Base-by-base conservation (phyloP, 768 basidiomycete genomes). In the Chlorophyllum brunneum region DNA sequence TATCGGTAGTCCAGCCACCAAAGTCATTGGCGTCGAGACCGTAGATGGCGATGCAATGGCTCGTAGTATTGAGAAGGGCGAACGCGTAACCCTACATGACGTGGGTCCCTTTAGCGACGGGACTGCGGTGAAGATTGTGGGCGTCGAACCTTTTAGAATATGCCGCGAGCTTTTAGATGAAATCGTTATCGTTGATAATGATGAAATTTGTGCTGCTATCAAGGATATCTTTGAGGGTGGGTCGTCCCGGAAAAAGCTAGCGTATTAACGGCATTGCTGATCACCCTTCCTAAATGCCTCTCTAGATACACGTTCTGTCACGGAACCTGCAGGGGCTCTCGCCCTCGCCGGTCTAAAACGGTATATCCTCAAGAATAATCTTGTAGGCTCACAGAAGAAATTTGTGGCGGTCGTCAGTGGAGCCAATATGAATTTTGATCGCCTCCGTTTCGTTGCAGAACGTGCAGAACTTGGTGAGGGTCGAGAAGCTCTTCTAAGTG, bases 361-460 rank as follows among this genome's bases (percentile, higher is more conserved):
- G 10, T 80, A 95, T 65, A 93, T 99, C 60, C 58, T 82, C 29
- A 70, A 85, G 53, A 91, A 97, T 67, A 78, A 86, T 46, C 81
- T 98, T 29, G 60, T 93, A 46, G 91, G 90, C 31, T 83, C 89
- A 2, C 78, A 87, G 51, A 92, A 92, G 71, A 85, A 81, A 52
- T 97, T 95, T 58, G 95, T 98, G 26, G 94, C 82, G 4, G 84
- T 98, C 47, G 73, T 98, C 57, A 95, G 92, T 61, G 97, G 97
- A 18, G 97, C 95, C 15, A 98, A 99, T 70, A 97, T 99, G 92
- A 98, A 99, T 71, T 99, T 99, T 68, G 91, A 93, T 63, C 83
- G 95, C 37, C 69, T 99, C 40, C 83, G 97, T 8, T 99, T 98
- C 65, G 95, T 99, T n/a, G 90, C 97, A 16, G 97, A 99, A 66